Conservation (phyloP, 148 eudicot genomes). For the Polygonum aviculare region DNA sequence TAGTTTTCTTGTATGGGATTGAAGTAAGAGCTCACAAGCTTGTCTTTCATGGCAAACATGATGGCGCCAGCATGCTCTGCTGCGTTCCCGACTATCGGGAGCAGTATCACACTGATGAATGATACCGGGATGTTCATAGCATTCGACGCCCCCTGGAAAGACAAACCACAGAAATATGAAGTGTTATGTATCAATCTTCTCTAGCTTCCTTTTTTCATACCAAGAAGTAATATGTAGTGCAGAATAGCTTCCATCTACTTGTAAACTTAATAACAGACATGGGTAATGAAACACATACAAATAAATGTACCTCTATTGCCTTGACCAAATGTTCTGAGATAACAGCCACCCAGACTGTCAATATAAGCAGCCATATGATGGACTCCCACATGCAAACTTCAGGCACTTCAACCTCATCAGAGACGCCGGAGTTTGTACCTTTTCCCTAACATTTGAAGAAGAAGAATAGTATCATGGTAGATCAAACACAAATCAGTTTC, state of each 20-base stretch:
- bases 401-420: conserved; percentile 28
- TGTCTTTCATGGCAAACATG: conserved; percentile 49
- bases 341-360: conserved; percentile 32
- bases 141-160: conserved; percentile 43
- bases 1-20: background rate
- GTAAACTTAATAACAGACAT: background rate
- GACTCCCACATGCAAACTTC: conserved; percentile 36
- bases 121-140: conserved; percentile 37
- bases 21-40: conserved; percentile 31
- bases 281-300: background rate
- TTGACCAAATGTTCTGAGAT: conserved; percentile 37
- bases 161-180: background rate
- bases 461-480: background rate
- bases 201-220: too few relatives aligned
- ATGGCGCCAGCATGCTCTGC: conserved; percentile 55
- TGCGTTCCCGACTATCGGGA: conserved; percentile 54
- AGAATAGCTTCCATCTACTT: too few relatives aligned
- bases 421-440: background rate
- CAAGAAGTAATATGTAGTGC: too few relatives aligned
- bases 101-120: conserved; percentile 47
- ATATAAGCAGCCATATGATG: conserved; percentile 29
- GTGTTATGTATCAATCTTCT: too few relatives aligned
- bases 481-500: background rate
- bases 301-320: conserved; percentile 32
- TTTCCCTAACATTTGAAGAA: conserved; percentile 1